These are phyloP conservation scores for Umbelopsis ramanniana DNA, from an alignment of 192 early-diverging fungal genomes.

Conservation along the genomic window DNA sequence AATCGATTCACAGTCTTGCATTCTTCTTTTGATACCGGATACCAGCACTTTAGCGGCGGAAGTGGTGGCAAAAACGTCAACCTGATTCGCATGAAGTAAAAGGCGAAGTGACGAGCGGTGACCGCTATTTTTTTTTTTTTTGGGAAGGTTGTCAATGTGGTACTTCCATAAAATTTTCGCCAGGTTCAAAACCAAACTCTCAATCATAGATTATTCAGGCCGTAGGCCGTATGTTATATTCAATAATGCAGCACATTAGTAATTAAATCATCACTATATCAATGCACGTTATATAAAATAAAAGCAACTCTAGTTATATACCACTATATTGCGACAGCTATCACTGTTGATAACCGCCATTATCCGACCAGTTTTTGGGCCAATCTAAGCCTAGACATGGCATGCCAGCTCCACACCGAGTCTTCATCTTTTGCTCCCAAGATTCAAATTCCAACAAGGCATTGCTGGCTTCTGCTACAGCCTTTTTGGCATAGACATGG, in stretches of 20 bases:
- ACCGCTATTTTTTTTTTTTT: too few species aligned
- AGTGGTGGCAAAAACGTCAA: not conserved
- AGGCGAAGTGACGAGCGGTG: not conserved
- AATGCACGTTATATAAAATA: too few species aligned
- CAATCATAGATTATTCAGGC: not conserved
- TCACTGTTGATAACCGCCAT: not conserved
- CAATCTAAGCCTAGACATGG: conserved; percentile 39
- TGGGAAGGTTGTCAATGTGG: not conserved
- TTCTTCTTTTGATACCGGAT: not conserved
- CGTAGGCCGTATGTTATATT: too few species aligned
- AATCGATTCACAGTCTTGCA: not conserved
- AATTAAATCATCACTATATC: too few species aligned
- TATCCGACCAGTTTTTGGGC: conserved; percentile 37
- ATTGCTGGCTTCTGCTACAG: not conserved
- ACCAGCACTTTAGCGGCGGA: conserved; percentile 11
- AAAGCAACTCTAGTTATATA: too few species aligned
- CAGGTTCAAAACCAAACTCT: not conserved
- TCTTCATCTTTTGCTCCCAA: not conserved
- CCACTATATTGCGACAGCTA: too few species aligned
- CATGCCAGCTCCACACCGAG: not conserved
- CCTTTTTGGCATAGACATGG: conserved; percentile 26
- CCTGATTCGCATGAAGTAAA: not conserved
- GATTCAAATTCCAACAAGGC: conserved; percentile 9
- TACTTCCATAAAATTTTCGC: not conserved
- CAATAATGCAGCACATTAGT: too few species aligned